A percentile compares a stretch with the other conserved stretches of the same genome.
Evolutionary conservation across 108 stramenopile species (phyloP).

Genomic region (Bacterosira constricta): DNA sequence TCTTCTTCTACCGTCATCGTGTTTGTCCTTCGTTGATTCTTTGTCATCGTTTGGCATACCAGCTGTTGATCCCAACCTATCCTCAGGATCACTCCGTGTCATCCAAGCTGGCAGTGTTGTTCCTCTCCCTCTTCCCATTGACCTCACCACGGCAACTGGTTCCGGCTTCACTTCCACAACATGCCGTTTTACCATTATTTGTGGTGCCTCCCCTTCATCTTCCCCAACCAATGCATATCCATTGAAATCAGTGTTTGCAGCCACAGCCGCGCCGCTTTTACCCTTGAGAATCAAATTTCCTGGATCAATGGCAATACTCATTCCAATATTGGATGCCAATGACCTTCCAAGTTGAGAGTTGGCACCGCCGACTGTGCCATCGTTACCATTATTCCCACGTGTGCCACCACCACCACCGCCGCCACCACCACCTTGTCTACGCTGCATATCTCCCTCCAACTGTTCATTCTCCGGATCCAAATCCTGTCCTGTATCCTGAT

Average conservation of each 20-base stretch:
- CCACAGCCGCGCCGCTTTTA: neutral
- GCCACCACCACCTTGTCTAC: neutral
- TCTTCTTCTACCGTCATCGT: neutral
- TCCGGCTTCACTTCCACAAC: neutral
- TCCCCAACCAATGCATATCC: constrained; percentile 74
- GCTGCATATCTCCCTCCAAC: constrained; percentile 25
- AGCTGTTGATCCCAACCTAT: constrained; percentile 18
- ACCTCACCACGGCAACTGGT: constrained; percentile 10
- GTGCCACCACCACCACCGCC: constrained; percentile 14
- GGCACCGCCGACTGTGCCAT: constrained; percentile 18
- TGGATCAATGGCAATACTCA: constrained; percentile 74
- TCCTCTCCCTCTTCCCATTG: constrained; percentile 68
- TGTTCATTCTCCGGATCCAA: constrained; percentile 41
- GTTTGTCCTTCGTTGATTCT: neutral
- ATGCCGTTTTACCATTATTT: neutral
- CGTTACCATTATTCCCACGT: neutral
- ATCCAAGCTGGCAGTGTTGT: constrained; percentile 72
- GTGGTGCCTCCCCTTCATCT: constrained; percentile 58
- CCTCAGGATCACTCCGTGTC: constrained; percentile 36
- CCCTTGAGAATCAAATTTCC: constrained; percentile 45
- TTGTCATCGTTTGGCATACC: neutral
- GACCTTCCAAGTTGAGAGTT: constrained; percentile 25
- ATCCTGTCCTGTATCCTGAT: constrained; percentile 66
- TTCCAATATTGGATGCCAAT: constrained; percentile 63
- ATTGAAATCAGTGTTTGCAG: constrained; percentile 29